These are phyloP conservation scores for Aspergillus campestris DNA, from an alignment of 495 filamentous ascomycete species.

Conservation along the genomic window DNA sequence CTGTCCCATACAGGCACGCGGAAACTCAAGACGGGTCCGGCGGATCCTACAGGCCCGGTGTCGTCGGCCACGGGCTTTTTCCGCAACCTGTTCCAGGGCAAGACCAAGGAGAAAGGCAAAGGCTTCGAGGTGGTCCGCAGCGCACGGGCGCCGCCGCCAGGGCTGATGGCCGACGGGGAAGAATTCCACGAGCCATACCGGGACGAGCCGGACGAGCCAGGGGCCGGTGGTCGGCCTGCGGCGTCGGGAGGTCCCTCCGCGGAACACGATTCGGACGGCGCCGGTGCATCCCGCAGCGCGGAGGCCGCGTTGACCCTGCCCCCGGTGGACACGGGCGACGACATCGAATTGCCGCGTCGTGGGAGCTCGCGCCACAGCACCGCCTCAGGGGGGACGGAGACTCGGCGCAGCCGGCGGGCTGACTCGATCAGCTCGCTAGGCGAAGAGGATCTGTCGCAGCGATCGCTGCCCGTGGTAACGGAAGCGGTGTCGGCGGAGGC, in stretches of 20 bases:
- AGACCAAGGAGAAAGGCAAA: slow-evolving; percentile 82
- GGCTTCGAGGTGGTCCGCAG: slow-evolving; percentile 95
- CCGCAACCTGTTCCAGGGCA: slow-evolving; percentile 65
- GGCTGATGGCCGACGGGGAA: slow-evolving; percentile 25
- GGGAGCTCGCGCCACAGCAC: slow-evolving; percentile 51
- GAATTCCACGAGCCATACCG: slow-evolving; percentile 51
- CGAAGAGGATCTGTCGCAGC: slow-evolving; percentile 3
- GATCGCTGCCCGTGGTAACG: slow-evolving; percentile 15
- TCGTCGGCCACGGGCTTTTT: slow-evolving; percentile 85
- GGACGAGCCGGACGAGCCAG: slow-evolving; percentile 44
- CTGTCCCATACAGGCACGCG: slow-evolving; percentile 72
- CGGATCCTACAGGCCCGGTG: slow-evolving; percentile 86
- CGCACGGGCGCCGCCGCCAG: slow-evolving; percentile 51
- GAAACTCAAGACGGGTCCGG: slow-evolving; percentile 84
- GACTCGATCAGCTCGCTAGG: slow-evolving; percentile 10
- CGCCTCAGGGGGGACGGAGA: slow-evolving; percentile 21
- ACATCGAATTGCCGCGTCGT: slow-evolving; percentile 57
- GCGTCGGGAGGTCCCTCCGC: slow-evolving; percentile 28
- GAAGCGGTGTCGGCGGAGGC: slow-evolving; percentile 12
- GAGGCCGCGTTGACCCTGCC: slow-evolving; percentile 45
- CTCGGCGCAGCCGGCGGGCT: slow-evolving; percentile 53
- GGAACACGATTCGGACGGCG: slow-evolving; percentile 41
- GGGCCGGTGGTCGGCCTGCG: slow-evolving; percentile 16
- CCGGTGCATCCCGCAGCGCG: slow-evolving; percentile 12
- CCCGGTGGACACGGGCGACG: slow-evolving; percentile 51